Base-by-base conservation (phyloP, 768 basidiomycete genomes). In the Lactifluus pinguis region DNA sequence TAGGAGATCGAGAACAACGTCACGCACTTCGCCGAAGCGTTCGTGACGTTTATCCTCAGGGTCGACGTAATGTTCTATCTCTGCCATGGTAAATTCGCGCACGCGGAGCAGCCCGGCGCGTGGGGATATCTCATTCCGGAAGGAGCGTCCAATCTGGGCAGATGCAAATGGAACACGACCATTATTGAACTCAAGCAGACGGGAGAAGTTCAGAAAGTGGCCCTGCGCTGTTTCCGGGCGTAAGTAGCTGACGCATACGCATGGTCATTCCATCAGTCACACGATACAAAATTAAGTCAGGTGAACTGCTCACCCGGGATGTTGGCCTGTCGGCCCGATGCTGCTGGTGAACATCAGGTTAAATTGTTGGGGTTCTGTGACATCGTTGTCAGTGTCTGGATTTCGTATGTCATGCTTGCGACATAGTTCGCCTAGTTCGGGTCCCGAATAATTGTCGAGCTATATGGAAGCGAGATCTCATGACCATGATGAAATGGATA, bases 61-160 rank as follows among this genome's bases (percentile, higher is more conserved):
- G 77, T 98, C 97, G 67, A 99, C 97, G 65, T 79, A 99, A 77
- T 99, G 97, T 75, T 99, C 97, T 71, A 99, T 97, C 77, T 99
- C 97, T 49, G 94, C 97, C 95, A 98, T 97, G 11, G 92, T 97
- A 76, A 98, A 99, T 73, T 99, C 97, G 66, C 95, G 90, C 36
- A 98, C 95, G 62, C 97, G 94, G 50, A 99, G 81, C 44, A 99
- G 80, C 55, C 97, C 97, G 42, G 95, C 92, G 58, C 93, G 89
- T 14, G 97, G 97, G 0, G 94, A 95, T 67, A 99, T 98, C 72
- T 98, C 97, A 72, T 99, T 99, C 55, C 97, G 85, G 83, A 99
- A 99, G 17, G 90, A 84, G 55, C 90, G 86, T 38, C 97, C 97
- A 66, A 99, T 90, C 72, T 97, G 94, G 1, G 97, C 97, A 49